Conservation (phyloP, 2,329 filamentous ascomycete species). For the Penicillium sp. region DNA sequence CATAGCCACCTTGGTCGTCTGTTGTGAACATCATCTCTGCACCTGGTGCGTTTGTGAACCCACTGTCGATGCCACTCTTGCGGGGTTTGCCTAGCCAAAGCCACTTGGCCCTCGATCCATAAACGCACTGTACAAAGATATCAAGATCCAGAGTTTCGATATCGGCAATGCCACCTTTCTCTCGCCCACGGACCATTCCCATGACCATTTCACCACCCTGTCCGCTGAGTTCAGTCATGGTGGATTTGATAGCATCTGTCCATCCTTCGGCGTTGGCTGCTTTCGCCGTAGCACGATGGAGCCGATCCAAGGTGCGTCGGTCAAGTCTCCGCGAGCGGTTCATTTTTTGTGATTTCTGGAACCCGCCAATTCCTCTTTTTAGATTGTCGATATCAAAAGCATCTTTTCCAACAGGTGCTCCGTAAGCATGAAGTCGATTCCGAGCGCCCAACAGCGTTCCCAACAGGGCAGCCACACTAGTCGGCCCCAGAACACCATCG, state of each 20-base stretch:
- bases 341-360: conserved; percentile 87
- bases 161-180: conserved; percentile 88
- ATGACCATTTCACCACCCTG: conserved; percentile 94
- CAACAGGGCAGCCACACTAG: conserved; percentile 83
- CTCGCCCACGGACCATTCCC: conserved; percentile 85
- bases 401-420: conserved; percentile 85
- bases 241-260: conserved; percentile 93
- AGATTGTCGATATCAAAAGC: conserved; percentile 83
- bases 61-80: conserved; percentile 54
- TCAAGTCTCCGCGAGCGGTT: conserved; percentile 79
- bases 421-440: conserved; percentile 83
- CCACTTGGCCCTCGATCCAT: conserved; percentile 87
- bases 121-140: conserved; percentile 74
- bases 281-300: conserved; percentile 86
- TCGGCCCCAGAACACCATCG: conserved; percentile 90
- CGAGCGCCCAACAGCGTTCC: conserved; percentile 88
- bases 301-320: conserved; percentile 75
- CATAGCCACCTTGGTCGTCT: conserved; percentile 51
- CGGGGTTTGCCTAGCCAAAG: conserved; percentile 90
- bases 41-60: conserved; percentile 36
- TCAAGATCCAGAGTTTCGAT: conserved; percentile 92
- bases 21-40: conserved; percentile 49
- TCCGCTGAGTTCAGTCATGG: conserved; percentile 88
- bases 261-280: conserved; percentile 87
- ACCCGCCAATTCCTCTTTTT: conserved; percentile 82